phyloP scores from a whole-genome alignment of 1,284 basidiomycete genomes.

The Peniophora sp. region DNA sequence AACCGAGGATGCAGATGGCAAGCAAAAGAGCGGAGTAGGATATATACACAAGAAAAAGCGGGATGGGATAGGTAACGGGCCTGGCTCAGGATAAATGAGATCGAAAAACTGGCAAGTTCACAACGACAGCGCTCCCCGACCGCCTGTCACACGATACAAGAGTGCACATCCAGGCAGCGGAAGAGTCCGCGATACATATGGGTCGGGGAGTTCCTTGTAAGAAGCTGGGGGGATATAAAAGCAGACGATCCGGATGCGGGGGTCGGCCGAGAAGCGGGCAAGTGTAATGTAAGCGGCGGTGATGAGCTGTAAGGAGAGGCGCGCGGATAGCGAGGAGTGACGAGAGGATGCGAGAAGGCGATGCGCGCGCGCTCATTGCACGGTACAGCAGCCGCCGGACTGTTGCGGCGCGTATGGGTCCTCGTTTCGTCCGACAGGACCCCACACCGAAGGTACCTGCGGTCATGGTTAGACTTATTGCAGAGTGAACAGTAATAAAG shows the following conservation, averaged over 20 bases:
- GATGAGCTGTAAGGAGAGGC: background rate
- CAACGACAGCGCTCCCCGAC: no score
- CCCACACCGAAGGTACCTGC: slow-evolving; percentile 88
- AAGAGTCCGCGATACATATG: background rate
- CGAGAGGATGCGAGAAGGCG: slow-evolving; percentile 5
- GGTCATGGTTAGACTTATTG: slow-evolving; percentile 13
- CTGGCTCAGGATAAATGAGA: no score
- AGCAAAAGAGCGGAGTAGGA: no score
- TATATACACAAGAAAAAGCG: no score
- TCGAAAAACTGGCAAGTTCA: no score
- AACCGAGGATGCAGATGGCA: no score
- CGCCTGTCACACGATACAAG: background rate
- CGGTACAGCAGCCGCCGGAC: slow-evolving; percentile 7
- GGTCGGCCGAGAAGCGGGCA: background rate
- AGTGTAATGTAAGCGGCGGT: background rate
- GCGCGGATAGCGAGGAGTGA: slow-evolving; percentile 17
- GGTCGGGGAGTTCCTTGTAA: background rate
- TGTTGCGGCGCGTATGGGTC: slow-evolving; percentile 71
- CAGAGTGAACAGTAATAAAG: slow-evolving; percentile 8
- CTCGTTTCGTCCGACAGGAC: slow-evolving; percentile 74
- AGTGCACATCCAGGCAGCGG: background rate
- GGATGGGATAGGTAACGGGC: no score
- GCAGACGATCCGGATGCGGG: background rate
- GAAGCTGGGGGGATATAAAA: background rate
- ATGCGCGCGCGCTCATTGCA: slow-evolving; percentile 2